Conservation (phyloP, 164 flowering plant genomes). For the Magnolia officinalis region DNA sequence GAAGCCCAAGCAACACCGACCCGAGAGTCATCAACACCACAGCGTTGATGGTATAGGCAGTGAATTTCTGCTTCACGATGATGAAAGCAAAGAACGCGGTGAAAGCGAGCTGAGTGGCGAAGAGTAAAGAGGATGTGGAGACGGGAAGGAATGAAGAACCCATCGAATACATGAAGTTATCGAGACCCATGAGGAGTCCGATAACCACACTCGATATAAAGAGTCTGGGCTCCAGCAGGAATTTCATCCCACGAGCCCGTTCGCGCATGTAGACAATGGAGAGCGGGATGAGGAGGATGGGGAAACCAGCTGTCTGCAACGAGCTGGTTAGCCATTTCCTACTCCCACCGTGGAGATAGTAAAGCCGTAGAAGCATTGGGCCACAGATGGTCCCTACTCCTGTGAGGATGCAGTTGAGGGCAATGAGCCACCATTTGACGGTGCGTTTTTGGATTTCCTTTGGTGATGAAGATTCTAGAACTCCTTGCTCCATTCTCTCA, state of each 20-base stretch:
- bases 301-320: too few relatives aligned
- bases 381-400: too few relatives aligned
- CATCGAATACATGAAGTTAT: slow-evolving; percentile 14
- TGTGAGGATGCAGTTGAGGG: too few relatives aligned
- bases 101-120: slow-evolving; percentile 29
- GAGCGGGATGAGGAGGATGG: slow-evolving; percentile 14
- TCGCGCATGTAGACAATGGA: not conserved
- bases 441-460: too few relatives aligned
- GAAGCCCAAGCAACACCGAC: slow-evolving; percentile 20
- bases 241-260: not conserved
- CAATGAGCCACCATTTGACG: too few relatives aligned
- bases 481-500: too few relatives aligned
- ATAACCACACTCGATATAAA: slow-evolving; percentile 5
- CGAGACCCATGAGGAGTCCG: slow-evolving; percentile 21
- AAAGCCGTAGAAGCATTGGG: too few relatives aligned
- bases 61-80: slow-evolving; percentile 27
- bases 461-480: too few relatives aligned
- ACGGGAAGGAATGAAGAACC: slow-evolving; percentile 23
- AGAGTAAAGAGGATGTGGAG: slow-evolving; percentile 23
- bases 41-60: slow-evolving; percentile 24
- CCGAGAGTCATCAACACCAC: slow-evolving; percentile 30
- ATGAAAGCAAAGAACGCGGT: slow-evolving; percentile 28
- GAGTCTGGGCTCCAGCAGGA: not conserved
- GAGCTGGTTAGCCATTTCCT: too few relatives aligned
- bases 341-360: too few relatives aligned